A percentile compares a stretch with the other conserved stretches of the same genome.
phyloP scores from a whole-genome alignment of 768 basidiomycete genomes.

The Leccinum imitatum region DNA sequence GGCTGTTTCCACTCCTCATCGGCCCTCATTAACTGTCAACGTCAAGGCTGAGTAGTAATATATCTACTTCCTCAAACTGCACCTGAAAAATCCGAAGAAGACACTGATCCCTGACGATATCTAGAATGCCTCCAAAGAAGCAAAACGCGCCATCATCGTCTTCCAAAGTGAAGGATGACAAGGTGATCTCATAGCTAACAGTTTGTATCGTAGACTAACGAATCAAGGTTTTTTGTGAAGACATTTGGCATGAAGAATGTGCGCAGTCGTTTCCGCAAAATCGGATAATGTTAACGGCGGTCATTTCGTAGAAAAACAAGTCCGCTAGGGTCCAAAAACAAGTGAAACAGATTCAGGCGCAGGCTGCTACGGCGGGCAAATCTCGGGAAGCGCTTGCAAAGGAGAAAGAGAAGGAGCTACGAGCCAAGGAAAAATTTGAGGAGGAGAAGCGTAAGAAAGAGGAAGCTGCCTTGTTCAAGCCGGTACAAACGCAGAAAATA shows the following conservation, averaged over 20 bases:
- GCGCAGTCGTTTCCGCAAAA: slow-evolving; percentile 29
- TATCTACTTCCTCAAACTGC: neutral
- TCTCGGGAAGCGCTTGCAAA: slow-evolving; percentile 78
- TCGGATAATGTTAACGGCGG: slow-evolving; percentile 10
- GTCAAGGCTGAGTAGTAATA: neutral
- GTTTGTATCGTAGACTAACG: slow-evolving; percentile 24
- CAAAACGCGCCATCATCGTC: slow-evolving; percentile 51
- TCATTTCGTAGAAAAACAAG: slow-evolving; percentile 76
- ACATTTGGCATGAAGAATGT: slow-evolving; percentile 91
- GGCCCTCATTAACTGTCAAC: neutral
- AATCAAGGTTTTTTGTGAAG: slow-evolving; percentile 41
- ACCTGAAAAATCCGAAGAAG: neutral
- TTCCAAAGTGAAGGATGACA: slow-evolving; percentile 79
- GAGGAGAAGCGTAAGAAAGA: slow-evolving; percentile 85
- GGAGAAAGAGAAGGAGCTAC: slow-evolving; percentile 78
- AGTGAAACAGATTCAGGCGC: slow-evolving; percentile 76
- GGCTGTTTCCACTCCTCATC: neutral
- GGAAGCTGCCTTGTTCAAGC: slow-evolving; percentile 79
- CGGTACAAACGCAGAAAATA: slow-evolving; percentile 80
- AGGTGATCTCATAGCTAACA: slow-evolving; percentile 46
- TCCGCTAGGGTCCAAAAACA: slow-evolving; percentile 90
- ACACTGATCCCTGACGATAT: neutral
- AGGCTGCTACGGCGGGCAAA: slow-evolving; percentile 73
- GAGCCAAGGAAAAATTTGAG: slow-evolving; percentile 71
- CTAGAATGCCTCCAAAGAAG: slow-evolving; percentile 79